These are phyloP conservation scores for Ophiocordyceps robertsii DNA, from an alignment of 2,329 filamentous ascomycete species.

Conservation along the genomic window DNA sequence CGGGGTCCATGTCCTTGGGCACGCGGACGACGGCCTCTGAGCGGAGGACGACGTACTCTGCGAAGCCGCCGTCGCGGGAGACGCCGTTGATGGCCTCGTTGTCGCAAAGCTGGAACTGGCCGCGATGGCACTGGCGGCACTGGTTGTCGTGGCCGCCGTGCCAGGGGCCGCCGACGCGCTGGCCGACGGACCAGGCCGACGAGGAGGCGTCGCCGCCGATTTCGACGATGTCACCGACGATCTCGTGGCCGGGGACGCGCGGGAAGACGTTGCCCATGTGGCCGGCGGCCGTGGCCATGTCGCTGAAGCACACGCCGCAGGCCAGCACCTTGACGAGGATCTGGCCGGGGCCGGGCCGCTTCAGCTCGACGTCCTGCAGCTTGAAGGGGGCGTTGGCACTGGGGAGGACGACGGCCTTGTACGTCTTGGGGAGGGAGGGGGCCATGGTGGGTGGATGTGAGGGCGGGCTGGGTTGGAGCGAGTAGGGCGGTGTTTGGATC, in stretches of 20 bases:
- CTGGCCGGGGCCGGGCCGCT: conserved; percentile 39
- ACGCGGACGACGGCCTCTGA: conserved; percentile 46
- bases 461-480: no score
- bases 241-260: conserved; percentile 55
- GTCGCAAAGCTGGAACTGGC: conserved; percentile 56
- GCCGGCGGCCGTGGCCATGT: conserved; percentile 33
- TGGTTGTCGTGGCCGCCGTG: conserved; percentile 41
- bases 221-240: conserved; percentile 50
- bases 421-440: conserved; percentile 45
- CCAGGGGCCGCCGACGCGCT: conserved; percentile 43
- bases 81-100: conserved; percentile 52
- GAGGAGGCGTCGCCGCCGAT: conserved; percentile 38
- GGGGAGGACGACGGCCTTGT: conserved; percentile 51
- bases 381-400: conserved; percentile 35
- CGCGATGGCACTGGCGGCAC: conserved; percentile 50
- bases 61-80: conserved; percentile 52
- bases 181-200: conserved; percentile 38
- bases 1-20: conserved; percentile 36
- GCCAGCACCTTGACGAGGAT: conserved; percentile 59
- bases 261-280: conserved; percentile 43
- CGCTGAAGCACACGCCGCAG: conserved; percentile 59
- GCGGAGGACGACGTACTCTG: conserved; percentile 47
- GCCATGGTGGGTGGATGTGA: conserved; percentile 6
- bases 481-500: not conserved
- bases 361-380: conserved; percentile 46